These are phyloP conservation scores for Elsinoe arachidis DNA, from an alignment of 2,329 filamentous ascomycete genomes.

Conservation along the genomic window DNA sequence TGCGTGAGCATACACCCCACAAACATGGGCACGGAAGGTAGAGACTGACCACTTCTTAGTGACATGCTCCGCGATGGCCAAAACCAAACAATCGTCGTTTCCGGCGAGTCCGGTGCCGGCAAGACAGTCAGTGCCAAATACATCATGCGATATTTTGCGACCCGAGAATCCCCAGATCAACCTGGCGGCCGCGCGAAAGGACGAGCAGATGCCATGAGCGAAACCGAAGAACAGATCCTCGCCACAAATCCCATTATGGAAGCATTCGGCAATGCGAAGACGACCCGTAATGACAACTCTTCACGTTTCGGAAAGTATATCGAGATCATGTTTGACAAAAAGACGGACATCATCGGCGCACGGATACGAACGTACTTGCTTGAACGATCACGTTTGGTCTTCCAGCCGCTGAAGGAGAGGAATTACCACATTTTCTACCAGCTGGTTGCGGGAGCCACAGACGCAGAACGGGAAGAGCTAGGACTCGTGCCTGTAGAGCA, in stretches of 20 bases:
- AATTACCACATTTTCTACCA: slow-evolving; percentile 99
- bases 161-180: slow-evolving; percentile 85
- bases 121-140: slow-evolving; percentile 99
- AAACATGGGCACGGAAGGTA: not conserved
- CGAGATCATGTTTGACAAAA: slow-evolving; percentile 96
- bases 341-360: slow-evolving; percentile 92
- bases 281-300: slow-evolving; percentile 98
- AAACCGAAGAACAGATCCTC: slow-evolving; percentile 96
- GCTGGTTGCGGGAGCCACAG: slow-evolving; percentile 82
- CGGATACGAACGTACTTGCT: slow-evolving; percentile 94
- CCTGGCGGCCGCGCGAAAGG: slow-evolving; percentile 70
- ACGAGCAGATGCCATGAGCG: slow-evolving; percentile 72
- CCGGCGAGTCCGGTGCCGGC: slow-evolving; percentile 94
- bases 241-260: slow-evolving; percentile 99
- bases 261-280: slow-evolving; percentile 98
- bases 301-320: slow-evolving; percentile 99
- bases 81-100: slow-evolving; percentile 99
- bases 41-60: slow-evolving; percentile 44
- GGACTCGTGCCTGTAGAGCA: slow-evolving; percentile 74
- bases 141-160: slow-evolving; percentile 99
- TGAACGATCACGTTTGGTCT: slow-evolving; percentile 90
- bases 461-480: slow-evolving; percentile 71
- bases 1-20: slow-evolving; percentile 52
- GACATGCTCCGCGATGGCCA: slow-evolving; percentile 94
- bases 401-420: slow-evolving; percentile 92